Conservation (phyloP, 2,329 filamentous ascomycete species). For the Xylaria digitata region DNA sequence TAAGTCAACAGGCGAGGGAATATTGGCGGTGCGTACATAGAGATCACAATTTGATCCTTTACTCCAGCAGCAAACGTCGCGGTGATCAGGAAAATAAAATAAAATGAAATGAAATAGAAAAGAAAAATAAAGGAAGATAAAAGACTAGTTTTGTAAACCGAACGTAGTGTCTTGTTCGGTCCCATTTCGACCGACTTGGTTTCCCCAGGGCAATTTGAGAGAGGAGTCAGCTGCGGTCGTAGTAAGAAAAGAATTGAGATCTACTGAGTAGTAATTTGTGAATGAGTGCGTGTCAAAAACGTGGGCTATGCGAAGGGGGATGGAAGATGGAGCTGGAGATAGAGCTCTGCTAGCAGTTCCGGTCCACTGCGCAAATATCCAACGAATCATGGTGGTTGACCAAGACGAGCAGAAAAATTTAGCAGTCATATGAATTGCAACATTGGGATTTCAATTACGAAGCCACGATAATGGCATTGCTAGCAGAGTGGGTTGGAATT, state of each 20-base stretch:
- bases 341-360: neutral
- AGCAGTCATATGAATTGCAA: neutral
- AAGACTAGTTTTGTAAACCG: too few species aligned
- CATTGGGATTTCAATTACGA: slow-evolving; percentile 22
- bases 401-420: slow-evolving; percentile 9
- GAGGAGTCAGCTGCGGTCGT: slow-evolving; percentile 13
- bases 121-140: too few species aligned
- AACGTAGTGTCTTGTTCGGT: slow-evolving; percentile 8
- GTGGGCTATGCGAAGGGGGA: slow-evolving; percentile 9
- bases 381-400: slow-evolving; percentile 22
- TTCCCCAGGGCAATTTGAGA: slow-evolving; percentile 17
- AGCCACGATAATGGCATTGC: slow-evolving; percentile 1
- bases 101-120: neutral
- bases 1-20: too few species aligned
- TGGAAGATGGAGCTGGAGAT: slow-evolving; percentile 3
- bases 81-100: neutral
- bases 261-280: slow-evolving; percentile 3
- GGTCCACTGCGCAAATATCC: slow-evolving; percentile 15
- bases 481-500: slow-evolving; percentile 7
- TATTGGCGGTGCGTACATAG: too few species aligned
- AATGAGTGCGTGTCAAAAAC: slow-evolving; percentile 3
- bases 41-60: too few species aligned
- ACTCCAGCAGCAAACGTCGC: too few species aligned
- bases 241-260: slow-evolving; percentile 23
- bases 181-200: slow-evolving; percentile 13